Conservation (phyloP, 768 basidiomycete species). For the Xerocomellus amylosporus region DNA sequence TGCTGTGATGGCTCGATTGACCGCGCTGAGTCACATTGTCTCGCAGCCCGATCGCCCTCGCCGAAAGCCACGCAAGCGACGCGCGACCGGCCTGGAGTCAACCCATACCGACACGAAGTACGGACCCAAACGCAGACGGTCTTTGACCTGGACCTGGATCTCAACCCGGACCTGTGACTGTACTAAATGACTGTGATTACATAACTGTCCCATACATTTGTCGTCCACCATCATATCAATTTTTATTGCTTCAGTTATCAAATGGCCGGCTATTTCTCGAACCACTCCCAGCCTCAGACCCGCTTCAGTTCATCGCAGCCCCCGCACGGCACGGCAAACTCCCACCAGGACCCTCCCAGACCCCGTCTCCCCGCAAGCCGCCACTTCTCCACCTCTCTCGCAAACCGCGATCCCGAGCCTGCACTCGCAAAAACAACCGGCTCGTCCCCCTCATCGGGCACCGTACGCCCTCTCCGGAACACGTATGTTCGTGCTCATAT, state of each 20-base stretch:
- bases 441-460: slow-evolving; percentile 22
- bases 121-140: slow-evolving; percentile 57
- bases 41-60: slow-evolving; percentile 58
- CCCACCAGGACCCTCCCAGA: slow-evolving; percentile 30
- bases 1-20: slow-evolving; percentile 2
- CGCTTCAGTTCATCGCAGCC: slow-evolving; percentile 61
- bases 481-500: slow-evolving; percentile 65
- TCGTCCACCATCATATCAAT: slow-evolving; percentile 13
- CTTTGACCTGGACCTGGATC: slow-evolving; percentile 80
- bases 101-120: slow-evolving; percentile 71
- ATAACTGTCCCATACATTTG: slow-evolving; percentile 10
- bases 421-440: slow-evolving; percentile 41
- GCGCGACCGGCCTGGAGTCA: slow-evolving; percentile 51
- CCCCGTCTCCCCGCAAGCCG: slow-evolving; percentile 60
- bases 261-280: slow-evolving; percentile 80
- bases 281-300: slow-evolving; percentile 65
- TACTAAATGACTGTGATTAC: slow-evolving; percentile 17
- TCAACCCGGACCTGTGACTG: slow-evolving; percentile 72
- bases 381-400: slow-evolving; percentile 67
- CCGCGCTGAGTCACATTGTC: slow-evolving; percentile 3
- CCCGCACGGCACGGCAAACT: slow-evolving; percentile 4
- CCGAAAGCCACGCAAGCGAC: slow-evolving; percentile 49
- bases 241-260: slow-evolving; percentile 30
- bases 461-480: slow-evolving; percentile 76
- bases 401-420: slow-evolving; percentile 36